Base-by-base conservation (phyloP, 2,329 filamentous ascomycete species). In the Penicillium corylophilum region DNA sequence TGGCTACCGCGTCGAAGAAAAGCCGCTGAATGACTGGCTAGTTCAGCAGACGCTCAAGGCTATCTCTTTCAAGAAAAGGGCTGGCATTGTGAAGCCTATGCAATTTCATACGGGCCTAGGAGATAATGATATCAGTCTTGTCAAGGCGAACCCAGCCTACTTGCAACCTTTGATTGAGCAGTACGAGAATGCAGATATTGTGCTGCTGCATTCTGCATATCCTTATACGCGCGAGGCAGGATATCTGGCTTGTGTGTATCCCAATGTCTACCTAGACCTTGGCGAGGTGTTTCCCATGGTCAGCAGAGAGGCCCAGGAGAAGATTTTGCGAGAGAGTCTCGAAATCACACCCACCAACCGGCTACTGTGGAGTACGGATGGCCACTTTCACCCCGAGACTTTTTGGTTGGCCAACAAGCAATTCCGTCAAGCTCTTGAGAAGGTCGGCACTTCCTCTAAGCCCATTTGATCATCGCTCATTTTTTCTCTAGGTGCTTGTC, bases 51-150 rank as follows among this genome's bases (percentile, higher is more conserved):
- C 84, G 0, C 83, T 89, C 6, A 75, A 63, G 36, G 26, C 40
- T 1, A 79, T 41, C 67, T 84, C 24, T 79, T 93, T 46, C 70
- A 74, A 63, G 23, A 60, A 60, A 49, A 68, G 67, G 16, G 67
- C 66, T 3, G 70, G 71, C 1, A 60, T 70, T 51, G 82, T 81
- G 50, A 94, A 93, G 66, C 88, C 89, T 0, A 75, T 95, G 12
- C 90, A 95, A 64, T 88, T 95, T 57, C 90, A 95, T 63, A 94
- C 89, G 0, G 89, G 89, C 0, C 77, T 94, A 0, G 89, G 90
- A 1, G 90, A 94, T 64, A 88, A 86, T 59, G 89, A 94, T 62
- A 87, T 94, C 45, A 81, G 78, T 4, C 74, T 95, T 23, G 74
- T 82, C 2, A 81, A 80, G 45, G 82, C 89, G 0, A 93, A 90